Base-by-base conservation (phyloP, 805 yeast genomes). In the Metschnikowia dekortorum region DNA sequence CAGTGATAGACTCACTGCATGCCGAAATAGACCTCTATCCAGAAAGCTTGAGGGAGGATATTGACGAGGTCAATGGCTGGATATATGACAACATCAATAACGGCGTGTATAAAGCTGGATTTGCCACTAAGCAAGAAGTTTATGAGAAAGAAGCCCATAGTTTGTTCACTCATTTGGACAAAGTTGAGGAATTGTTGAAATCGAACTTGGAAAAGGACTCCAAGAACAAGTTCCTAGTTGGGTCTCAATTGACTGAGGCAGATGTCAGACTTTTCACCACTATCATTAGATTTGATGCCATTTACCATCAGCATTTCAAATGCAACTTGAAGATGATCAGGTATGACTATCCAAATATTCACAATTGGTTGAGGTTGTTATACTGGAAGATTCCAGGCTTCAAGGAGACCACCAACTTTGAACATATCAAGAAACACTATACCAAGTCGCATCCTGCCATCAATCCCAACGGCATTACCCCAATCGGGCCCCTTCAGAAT, bases 221-320 rank as follows among this genome's bases (percentile, higher is more conserved):
- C 22, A 58, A 64, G 31, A 58, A 62, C 50, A 55, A 62, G 46
- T 66, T 52, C 63, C 67, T 90, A 46, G 61, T 82, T 8, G 92
- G 91, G 6, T 75, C 82, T 49, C 71, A 68, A 43, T 70, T 92
- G 48, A 91, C 97, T 1, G 97, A 92, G 70, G 96, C 96, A 6
- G 99, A 92, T 66, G 76, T 92, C 51, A 78, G 97, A 56, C 79
- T 92, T 45, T 92, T 72, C 71, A 83, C 97, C 26, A 92, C 98
- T 2, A 84, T 92, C 52, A 76, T 89, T 40, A 81, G 99, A 61
- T 92, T 92, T 62, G 98, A 92, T 66, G 87, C 95, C 1, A 96
- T 90, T 22, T 92, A 92, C 64, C 92, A 86, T 48, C 96, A 91
- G 68, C 97, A 92, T 68, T 94, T 92, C 81, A 94, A 92, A 71